Conservation (phyloP, 768 basidiomycete species). For the Cystofilobasidium ferigula region DNA sequence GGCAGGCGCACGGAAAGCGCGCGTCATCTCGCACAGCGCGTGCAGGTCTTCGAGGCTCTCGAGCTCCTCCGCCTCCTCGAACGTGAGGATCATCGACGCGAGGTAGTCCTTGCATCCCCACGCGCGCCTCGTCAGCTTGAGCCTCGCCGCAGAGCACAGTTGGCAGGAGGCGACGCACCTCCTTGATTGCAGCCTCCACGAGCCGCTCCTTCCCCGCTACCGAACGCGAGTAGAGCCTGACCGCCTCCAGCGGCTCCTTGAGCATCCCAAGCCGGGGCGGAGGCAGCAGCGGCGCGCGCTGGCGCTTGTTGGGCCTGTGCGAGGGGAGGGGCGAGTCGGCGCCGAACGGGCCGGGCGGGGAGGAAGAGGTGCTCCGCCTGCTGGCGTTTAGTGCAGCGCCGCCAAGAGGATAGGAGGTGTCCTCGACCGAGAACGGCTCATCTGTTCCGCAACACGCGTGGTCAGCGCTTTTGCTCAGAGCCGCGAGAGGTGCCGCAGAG, state of each 20-base stretch:
- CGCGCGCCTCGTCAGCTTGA: neutral
- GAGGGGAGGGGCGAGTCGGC: constrained; percentile 6
- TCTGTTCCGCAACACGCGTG: neutral
- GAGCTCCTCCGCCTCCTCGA: constrained; percentile 81
- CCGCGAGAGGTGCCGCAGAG: neutral
- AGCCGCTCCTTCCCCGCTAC: constrained; percentile 65
- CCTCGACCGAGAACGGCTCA: neutral
- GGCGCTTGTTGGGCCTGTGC: neutral
- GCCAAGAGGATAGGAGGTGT: neutral
- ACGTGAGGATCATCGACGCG: constrained; percentile 68
- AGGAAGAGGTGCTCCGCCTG: neutral
- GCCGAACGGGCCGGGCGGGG: neutral
- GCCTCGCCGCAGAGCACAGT: constrained; percentile 18
- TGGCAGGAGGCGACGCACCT: constrained; percentile 48
- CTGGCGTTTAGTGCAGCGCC: too few species aligned
- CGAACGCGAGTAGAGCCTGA: constrained; percentile 64
- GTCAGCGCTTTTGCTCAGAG: too few species aligned
- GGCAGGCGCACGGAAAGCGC: constrained; percentile 66
- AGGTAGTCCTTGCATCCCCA: constrained; percentile 66
- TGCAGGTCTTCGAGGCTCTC: constrained; percentile 85
- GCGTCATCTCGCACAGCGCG: constrained; percentile 80
- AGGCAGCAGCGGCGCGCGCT: neutral
- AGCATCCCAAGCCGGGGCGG: neutral
- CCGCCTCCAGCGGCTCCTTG: constrained; percentile 30
- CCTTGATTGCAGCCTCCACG: constrained; percentile 75